Evolutionary conservation across 306 rosid genomes (phyloP), one percentile per base, ranked within the genome.

Genomic region (Dalbergia cochinchinensis): DNA sequence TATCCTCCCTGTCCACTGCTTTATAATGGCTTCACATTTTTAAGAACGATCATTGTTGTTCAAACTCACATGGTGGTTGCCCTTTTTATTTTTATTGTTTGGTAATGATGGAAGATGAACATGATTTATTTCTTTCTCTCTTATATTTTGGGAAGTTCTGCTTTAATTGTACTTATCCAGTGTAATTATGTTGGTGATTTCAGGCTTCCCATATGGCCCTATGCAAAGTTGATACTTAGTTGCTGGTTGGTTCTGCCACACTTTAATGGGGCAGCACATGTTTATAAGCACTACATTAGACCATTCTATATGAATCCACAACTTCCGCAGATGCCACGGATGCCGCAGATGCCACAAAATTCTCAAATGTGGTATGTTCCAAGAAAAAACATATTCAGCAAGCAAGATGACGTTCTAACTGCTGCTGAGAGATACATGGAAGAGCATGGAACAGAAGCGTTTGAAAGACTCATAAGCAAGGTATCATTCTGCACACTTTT

Each of bases 161-260:
- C 10, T 41, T 20, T 67, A 42, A 9, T 19, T 14, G 2, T 26
- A 26, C 31, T 26, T 26, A 26, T 22, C 16, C 0, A 8, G 11
- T 31, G 37, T 58, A 16, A 57, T 22, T 39, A 41, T 59, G 67
- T 37, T 62, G 47, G 68, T 58, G 48, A 60, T 83, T 79, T 74
- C 89, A 94, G 97, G 91, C 86, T 92, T 69, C 83, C 97, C 45
- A 78, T 92, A 67, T 92, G 98, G 98, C 89, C 94, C 3, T 95
- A 90, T 81, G 94, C 88, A 10, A 95, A 95, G 92, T 85, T 95
- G 82, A 88, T 90, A 20, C 61, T 87, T 18, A 90, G 88, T 67
- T 91, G 97, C 71, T 95, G 99, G 99, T 53, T 95, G 88, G 99
- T 95, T 65, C 89, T 95, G 66, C 97, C 98, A 77, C 94, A 95